Evolutionary conservation across 1,284 basidiomycete species (phyloP), one percentile per base, ranked within the genome.

Genomic region (Pulveroboletus sp.): DNA sequence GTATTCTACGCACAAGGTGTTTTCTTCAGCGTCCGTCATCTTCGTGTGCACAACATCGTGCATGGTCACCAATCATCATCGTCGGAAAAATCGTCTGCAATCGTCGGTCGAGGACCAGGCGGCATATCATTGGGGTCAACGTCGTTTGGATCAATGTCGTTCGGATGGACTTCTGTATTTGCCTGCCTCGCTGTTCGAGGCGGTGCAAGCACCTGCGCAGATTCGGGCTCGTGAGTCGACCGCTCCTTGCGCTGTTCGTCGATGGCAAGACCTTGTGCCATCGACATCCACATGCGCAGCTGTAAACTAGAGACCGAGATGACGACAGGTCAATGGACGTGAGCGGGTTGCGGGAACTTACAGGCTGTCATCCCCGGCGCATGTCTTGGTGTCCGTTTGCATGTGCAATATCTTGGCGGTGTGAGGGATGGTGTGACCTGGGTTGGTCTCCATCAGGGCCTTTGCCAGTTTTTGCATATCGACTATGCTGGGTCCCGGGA

Each of bases 361-460:
- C 69, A 72, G 58, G 38, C 72, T 74, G 39, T 71, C 70, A 48
- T 71, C 72, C 3, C 70, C 70, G 2, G 72, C 68, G 38, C 70
- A 71, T 9, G 65, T 59, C 18, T 40, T 59, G 14, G 59, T 62
- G 43, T 67, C 69, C 5, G 58, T 65, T 25, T 72, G 71, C 66
- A 73, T 67, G 35, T 26, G 60, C 49, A 71, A 25, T 17, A 60
- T 45, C 31, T 57, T 69, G 49, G 70, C 70, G 15, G 59, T 72
- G 6, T 52, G 48, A 17, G 70, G 65, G 28, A 72, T 58, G 24
- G 57, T 67, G n/a, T 48, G 11, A 4, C 69, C 67, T 0, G 69
- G 48, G 5, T 12, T 25, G 20, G 51, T 59, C 40, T 67, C 58
- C 70, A 74, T 71, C 39, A 73, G 15, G 25, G 63, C 58, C 14